Evolutionary conservation across 345 rosid species (phyloP).

Genomic region (Barbarea vulgaris): DNA sequence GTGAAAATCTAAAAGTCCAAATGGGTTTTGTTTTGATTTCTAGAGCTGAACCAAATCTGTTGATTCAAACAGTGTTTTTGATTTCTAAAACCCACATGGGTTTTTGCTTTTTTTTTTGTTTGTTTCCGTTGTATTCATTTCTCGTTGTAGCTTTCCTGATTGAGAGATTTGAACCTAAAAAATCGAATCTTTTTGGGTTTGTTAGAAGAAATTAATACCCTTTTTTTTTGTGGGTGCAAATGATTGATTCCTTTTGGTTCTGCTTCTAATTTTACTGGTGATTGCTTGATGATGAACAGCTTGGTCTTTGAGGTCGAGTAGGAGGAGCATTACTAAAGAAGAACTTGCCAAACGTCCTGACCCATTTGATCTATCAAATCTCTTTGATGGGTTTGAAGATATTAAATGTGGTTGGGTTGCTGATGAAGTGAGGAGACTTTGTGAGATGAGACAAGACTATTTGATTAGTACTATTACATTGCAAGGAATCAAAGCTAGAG

Average conservation of each 20-base stretch:
- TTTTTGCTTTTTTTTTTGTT: too few relatives aligned
- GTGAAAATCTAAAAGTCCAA: not conserved
- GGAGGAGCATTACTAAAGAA: slow-evolving; percentile 2
- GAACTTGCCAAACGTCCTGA: slow-evolving; percentile 41
- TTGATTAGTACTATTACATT: not conserved
- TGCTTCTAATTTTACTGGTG: not conserved
- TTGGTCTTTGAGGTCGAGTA: slow-evolving; percentile 17
- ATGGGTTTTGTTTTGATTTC: not conserved
- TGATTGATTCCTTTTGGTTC: not conserved
- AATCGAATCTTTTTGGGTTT: not conserved
- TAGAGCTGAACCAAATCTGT: not conserved
- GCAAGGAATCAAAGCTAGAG: not conserved
- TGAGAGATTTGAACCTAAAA: slow-evolving; percentile 13
- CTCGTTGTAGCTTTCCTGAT: not conserved
- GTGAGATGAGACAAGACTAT: slow-evolving; percentile 10
- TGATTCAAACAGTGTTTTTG: not conserved
- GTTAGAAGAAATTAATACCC: not conserved
- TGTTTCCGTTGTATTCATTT: not conserved
- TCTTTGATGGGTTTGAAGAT: slow-evolving; percentile 31
- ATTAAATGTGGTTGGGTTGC: slow-evolving; percentile 16
- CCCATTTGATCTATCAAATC: slow-evolving; percentile 26
- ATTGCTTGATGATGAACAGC: slow-evolving; percentile 26
- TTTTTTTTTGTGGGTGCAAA: not conserved
- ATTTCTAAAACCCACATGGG: slow-evolving; percentile 6
- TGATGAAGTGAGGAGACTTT: slow-evolving; percentile 7